These are phyloP conservation scores for Claviceps arundinis DNA, from an alignment of 2,329 filamentous ascomycete genomes.

Conservation along the genomic window DNA sequence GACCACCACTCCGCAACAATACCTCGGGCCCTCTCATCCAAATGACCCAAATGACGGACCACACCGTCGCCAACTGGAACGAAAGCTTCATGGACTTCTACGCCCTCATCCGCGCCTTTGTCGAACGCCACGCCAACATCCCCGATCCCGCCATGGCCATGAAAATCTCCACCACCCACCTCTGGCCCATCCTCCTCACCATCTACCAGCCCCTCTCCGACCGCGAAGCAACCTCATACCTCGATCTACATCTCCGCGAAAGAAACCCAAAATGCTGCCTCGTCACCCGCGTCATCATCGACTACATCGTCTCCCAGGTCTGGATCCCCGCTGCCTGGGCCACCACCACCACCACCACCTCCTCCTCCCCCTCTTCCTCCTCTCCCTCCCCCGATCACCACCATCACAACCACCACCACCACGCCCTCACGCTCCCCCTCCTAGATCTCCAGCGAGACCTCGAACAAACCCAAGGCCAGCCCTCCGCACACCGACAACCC, in stretches of 20 bases:
- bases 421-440: constrained; percentile 20
- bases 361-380: constrained; percentile 19
- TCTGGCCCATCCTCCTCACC: constrained; percentile 24
- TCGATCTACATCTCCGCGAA: constrained; percentile 26
- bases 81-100: constrained; percentile 25
- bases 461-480: constrained; percentile 22
- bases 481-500: constrained; percentile 23
- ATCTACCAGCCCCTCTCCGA: constrained; percentile 25
- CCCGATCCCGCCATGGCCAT: constrained; percentile 17
- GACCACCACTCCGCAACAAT: constrained; percentile 9
- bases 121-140: constrained; percentile 20
- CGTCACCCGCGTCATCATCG: constrained; percentile 28
- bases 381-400: too few relatives aligned
- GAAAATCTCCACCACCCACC: constrained; percentile 16
- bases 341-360: constrained; percentile 20
- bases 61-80: constrained; percentile 21
- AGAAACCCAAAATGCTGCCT: constrained; percentile 27
- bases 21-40: constrained; percentile 19
- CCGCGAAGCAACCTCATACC: constrained; percentile 25
- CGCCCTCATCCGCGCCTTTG: constrained; percentile 21
- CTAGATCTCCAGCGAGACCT: constrained; percentile 24
- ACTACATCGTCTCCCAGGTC: constrained; percentile 28
- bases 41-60: constrained; percentile 23
- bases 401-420: constrained; percentile 5
- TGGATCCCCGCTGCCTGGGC: constrained; percentile 27